Evolutionary conservation across 2,329 filamentous ascomycete genomes (phyloP).

Genomic region (Cordyceps fumosorosea): DNA sequence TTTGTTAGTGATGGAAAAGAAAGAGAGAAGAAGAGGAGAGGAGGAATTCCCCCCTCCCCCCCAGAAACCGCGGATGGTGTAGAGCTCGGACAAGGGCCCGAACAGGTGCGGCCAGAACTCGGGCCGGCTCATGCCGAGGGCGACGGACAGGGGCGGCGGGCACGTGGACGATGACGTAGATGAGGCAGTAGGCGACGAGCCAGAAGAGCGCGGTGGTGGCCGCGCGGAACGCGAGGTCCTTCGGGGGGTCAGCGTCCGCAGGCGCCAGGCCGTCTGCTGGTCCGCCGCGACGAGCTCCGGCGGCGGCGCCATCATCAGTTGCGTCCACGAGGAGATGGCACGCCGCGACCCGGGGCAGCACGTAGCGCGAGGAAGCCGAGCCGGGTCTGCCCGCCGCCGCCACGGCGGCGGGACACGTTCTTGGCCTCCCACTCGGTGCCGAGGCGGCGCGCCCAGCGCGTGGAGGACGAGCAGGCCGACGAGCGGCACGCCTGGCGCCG

Average conservation of each 20-base stretch:
- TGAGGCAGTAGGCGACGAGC: background rate
- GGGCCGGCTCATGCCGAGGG: background rate
- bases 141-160: background rate
- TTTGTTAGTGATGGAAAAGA: background rate
- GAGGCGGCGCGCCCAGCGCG: conserved; percentile 5
- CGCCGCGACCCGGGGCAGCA: background rate
- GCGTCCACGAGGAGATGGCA: conserved; percentile 7
- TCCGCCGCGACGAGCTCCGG: conserved; percentile 5
- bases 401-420: background rate
- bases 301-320: background rate
- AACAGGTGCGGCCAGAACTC: background rate
- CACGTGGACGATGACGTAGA: background rate
- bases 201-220: background rate
- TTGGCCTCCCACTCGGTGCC: conserved; percentile 8
- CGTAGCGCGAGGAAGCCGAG: background rate
- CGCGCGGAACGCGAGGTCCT: conserved; percentile 11
- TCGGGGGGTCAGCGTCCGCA: conserved; percentile 3
- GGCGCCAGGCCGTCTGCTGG: conserved; percentile 8
- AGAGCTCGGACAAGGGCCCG: background rate
- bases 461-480: background rate
- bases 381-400: background rate
- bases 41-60: background rate
- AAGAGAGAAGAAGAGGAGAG: background rate
- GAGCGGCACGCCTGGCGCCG: background rate
- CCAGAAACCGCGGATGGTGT: background rate